Conservation (phyloP, 2,329 filamentous ascomycete genomes). For the Trichoderma sp. region DNA sequence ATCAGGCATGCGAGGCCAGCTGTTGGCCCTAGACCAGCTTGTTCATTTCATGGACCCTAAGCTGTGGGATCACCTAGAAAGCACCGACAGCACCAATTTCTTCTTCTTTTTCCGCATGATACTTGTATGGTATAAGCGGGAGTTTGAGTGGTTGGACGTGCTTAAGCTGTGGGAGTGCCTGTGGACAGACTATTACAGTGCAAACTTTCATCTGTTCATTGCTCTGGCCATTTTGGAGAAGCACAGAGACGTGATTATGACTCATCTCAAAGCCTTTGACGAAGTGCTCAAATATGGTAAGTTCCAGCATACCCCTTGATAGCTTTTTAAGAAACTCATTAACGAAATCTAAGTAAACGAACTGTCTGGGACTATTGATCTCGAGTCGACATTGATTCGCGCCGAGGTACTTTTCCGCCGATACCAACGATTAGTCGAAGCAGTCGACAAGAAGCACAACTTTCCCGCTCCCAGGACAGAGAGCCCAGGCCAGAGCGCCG, state of each 20-base stretch:
- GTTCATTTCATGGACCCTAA: slow-evolving; percentile 96
- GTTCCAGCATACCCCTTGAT: slow-evolving; percentile 34
- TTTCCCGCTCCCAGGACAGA: slow-evolving; percentile 62
- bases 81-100: slow-evolving; percentile 94
- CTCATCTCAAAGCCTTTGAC: slow-evolving; percentile 90
- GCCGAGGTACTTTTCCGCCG: slow-evolving; percentile 86
- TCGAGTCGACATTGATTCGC: slow-evolving; percentile 80
- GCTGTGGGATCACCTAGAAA: slow-evolving; percentile 86
- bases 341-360: slow-evolving; percentile 73
- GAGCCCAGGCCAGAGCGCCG: slow-evolving; percentile 23
- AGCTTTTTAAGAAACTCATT: not conserved
- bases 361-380: slow-evolving; percentile 87
- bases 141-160: slow-evolving; percentile 88
- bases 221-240: slow-evolving; percentile 94
- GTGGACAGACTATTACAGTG: slow-evolving; percentile 90
- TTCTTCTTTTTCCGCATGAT: slow-evolving; percentile 99
- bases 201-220: slow-evolving; percentile 92
- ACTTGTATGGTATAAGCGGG: slow-evolving; percentile 97
- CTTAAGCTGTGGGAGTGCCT: slow-evolving; percentile 87
- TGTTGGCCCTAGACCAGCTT: slow-evolving; percentile 87
- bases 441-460: slow-evolving; percentile 86
- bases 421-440: slow-evolving; percentile 86
- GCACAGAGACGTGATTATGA: slow-evolving; percentile 94
- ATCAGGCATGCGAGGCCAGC: slow-evolving; percentile 91
- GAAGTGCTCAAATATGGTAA: slow-evolving; percentile 94